Evolutionary conservation across 2,329 filamentous ascomycete genomes (phyloP), one percentile per base, ranked within the genome.

Genomic region (Arthrocladium fulminans): DNA sequence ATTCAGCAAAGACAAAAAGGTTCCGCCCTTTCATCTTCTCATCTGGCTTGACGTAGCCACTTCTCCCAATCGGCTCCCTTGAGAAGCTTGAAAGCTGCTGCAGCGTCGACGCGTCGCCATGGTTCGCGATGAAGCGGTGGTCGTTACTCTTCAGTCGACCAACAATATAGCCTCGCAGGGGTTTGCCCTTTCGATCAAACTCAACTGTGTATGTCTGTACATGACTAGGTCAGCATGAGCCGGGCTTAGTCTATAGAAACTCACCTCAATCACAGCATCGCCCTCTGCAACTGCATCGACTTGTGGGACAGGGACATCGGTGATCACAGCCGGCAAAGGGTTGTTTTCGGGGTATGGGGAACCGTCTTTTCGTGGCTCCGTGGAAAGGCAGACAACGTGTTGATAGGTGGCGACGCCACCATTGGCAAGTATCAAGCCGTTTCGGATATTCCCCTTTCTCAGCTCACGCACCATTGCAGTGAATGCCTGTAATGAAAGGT

Each of bases 391-490:
- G 0, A 84, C 57, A 2, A 73, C 79, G 57, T 84, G 74, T 58
- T 85, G 79, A 58, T 84, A 81, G 0, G 77, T 81, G n/a, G 82
- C 54, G 24, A 79, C 70, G 0, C 81, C 81, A 0, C 81, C 81
- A 56, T 84, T 84, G 1, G 80, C 81, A 12, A 84, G 70, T 3
- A 84, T 66, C 0, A 85, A 61, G 1, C 78, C 81, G 12, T 68
- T 74, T 2, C 61, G 66, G 1, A 67, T 67, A 20, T 65, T 68
- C 0, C 68, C 67, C 7, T 60, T 58, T 8, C 79, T 69, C 2
- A 84, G 60, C 48, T 72, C 66, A 3, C 78, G 73, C 0, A 69
- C 66, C 70, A 81, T 77, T 58, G 75, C 75, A 8, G 72, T 75
- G 23, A 80, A 70, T 10, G 67, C 75, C 67, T 68, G 6, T 2